phyloP scores from a whole-genome alignment of 1,284 basidiomycete genomes.

The Pulchroboletus neoregius region DNA sequence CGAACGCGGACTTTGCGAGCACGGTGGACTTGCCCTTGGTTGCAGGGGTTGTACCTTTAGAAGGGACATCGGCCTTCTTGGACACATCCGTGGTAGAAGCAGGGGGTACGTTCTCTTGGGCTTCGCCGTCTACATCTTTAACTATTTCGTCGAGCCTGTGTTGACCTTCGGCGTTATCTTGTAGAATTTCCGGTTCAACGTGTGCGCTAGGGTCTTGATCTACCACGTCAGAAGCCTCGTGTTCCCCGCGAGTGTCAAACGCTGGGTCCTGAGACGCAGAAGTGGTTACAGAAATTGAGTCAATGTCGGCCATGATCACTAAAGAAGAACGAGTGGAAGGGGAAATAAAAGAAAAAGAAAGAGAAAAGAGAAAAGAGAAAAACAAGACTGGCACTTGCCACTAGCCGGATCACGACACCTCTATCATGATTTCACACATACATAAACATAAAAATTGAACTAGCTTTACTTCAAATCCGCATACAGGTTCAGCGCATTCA shows the following conservation, averaged over 20 bases:
- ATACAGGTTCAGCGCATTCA: constrained; percentile 72
- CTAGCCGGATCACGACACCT: constrained; percentile 14
- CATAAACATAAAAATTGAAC: constrained; percentile 21
- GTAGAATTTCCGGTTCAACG: constrained; percentile 26
- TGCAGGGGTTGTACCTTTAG: constrained; percentile 32
- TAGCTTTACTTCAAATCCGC: constrained; percentile 40
- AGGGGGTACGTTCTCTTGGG: constrained; percentile 16
- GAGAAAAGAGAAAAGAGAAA: constrained; percentile 11
- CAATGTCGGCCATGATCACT: constrained; percentile 46
- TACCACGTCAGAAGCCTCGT: constrained; percentile 47
- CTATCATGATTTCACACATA: constrained; percentile 15
- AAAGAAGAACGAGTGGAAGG: constrained; percentile 11
- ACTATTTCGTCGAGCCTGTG: constrained; percentile 17
- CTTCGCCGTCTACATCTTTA: constrained; percentile 10
- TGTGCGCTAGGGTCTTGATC: constrained; percentile 30
- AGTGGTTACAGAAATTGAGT: constrained; percentile 28
- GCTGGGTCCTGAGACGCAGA: constrained; percentile 23
- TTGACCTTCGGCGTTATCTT: constrained; percentile 21
- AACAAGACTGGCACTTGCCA: background rate
- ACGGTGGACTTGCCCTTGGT: constrained; percentile 39
- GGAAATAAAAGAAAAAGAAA: constrained; percentile 1
- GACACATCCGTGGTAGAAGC: constrained; percentile 18
- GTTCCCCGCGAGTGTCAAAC: constrained; percentile 42
- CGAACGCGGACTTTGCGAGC: constrained; percentile 20
- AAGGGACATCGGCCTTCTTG: constrained; percentile 25